Evolutionary conservation across 2,329 filamentous ascomycete genomes (phyloP), one percentile per base, ranked within the genome.

Genomic region (Aspergillaceae sp.): DNA sequence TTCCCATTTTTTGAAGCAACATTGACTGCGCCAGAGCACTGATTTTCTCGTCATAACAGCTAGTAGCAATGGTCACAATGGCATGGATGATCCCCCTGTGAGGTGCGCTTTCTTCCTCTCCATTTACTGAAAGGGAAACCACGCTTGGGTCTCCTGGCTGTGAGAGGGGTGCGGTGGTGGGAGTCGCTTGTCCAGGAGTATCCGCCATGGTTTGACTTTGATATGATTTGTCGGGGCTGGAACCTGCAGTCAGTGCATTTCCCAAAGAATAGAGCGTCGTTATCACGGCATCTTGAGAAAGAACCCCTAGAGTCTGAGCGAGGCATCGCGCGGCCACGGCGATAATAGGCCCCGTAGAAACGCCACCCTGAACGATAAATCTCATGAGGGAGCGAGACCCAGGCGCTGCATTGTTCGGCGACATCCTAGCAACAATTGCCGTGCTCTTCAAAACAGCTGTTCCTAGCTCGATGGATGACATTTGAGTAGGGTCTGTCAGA

Each of bases 251-350:
- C 9, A 98, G 75, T 3, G 95, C 85, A 62, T 98, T 98, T 19
- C 92, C 92, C n/a, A 98, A 76, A 0, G 89, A 92, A 68, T 98
- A 98, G 7, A 98, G 74, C 1, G 90, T 97, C 4, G 90, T 94
- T 54, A 98, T 97, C 33, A 95, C 79, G 33, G 89, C 84, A 71
- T 98, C 92, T 57, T 94, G 86, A 1, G 92, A 94, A 8, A 97
- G 76, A 57, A 84, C 76, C 55, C 83, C 84, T 46, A 98, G 73
- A 11, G 94, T 82, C 54, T 83, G 84, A 2, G 90, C 89, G 32
- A 98, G 73, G 56, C 86, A 92, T 53, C 82, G 81, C n/a, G 90
- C 88, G 29, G 91, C 91, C 32, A 91, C 77, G 2, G 75, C 76
- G 38, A 92, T 83, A 8, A 82, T 87, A 29, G 78, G 73, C 10